Evolutionary conservation across 2,329 filamentous ascomycete species (phyloP).

Genomic region (Emergomyces africanus): DNA sequence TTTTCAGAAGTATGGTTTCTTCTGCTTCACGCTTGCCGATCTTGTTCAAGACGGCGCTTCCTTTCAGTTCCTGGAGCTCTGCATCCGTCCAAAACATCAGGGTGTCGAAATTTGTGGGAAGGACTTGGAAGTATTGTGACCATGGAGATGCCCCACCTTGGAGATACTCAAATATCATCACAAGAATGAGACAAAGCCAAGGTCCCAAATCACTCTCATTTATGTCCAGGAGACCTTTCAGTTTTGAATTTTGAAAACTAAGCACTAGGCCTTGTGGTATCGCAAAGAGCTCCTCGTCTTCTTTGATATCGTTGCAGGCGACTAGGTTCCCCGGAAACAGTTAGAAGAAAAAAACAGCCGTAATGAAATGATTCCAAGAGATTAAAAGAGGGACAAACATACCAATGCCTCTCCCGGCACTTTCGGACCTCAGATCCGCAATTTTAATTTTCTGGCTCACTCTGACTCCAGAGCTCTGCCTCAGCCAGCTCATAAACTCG

Average conservation of each 20-base stretch:
- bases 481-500: conserved; percentile 47
- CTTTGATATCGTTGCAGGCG: conserved; percentile 53
- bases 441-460: conserved; percentile 47
- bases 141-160: conserved; percentile 50
- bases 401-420: conserved; percentile 52
- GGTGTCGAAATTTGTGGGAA: conserved; percentile 63
- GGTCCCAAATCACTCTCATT: conserved; percentile 39
- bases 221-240: conserved; percentile 45
- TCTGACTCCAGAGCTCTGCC: conserved; percentile 35
- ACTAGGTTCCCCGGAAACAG: conserved; percentile 38
- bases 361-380: conserved; percentile 8
- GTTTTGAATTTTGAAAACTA: conserved; percentile 56
- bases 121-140: conserved; percentile 64
- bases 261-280: conserved; percentile 63
- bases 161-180: conserved; percentile 66
- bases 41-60: conserved; percentile 61
- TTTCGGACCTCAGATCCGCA: conserved; percentile 42
- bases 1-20: conserved; percentile 47
- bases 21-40: conserved; percentile 65
- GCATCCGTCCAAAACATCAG: conserved; percentile 75
- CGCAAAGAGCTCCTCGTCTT: conserved; percentile 67
- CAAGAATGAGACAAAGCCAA: conserved; percentile 55
- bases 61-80: conserved; percentile 62
- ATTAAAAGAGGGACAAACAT: conserved; percentile 23
- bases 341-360: conserved; percentile 12